These are phyloP conservation scores for Fusarium dimerum DNA, from an alignment of 2,329 filamentous ascomycete species.

Conservation along the genomic window DNA sequence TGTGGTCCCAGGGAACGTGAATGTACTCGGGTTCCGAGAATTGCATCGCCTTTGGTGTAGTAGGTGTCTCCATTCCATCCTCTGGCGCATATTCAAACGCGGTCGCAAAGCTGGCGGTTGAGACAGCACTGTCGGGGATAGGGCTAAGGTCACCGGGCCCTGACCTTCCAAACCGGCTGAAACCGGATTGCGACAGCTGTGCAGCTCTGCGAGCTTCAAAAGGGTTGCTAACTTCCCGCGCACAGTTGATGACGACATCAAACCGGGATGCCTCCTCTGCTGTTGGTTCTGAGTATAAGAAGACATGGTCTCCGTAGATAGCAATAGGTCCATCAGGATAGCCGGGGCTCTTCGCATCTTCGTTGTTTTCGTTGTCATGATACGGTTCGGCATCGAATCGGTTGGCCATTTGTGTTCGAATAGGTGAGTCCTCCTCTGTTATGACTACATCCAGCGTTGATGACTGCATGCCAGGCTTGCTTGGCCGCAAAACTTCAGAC, in stretches of 20 bases:
- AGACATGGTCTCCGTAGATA: constrained; percentile 78
- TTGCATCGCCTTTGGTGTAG: constrained; percentile 53
- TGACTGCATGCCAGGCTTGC: constrained; percentile 42
- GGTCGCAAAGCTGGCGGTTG: constrained; percentile 59
- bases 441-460: constrained; percentile 45
- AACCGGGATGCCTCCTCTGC: constrained; percentile 75
- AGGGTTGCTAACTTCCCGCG: constrained; percentile 78
- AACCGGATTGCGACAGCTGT: constrained; percentile 32
- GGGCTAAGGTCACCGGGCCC: constrained; percentile 43
- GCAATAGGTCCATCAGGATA: constrained; percentile 82
- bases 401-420: constrained; percentile 63
- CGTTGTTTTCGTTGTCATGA: constrained; percentile 69
- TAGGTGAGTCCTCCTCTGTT: constrained; percentile 58
- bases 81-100: constrained; percentile 58
- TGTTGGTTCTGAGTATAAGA: constrained; percentile 77
- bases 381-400: constrained; percentile 57
- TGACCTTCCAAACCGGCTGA: constrained; percentile 31
- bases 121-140: constrained; percentile 56
- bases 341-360: constrained; percentile 78
- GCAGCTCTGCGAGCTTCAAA: constrained; percentile 48
- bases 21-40: constrained; percentile 74
- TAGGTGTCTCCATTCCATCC: constrained; percentile 49
- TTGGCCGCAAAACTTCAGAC: constrained; percentile 58
- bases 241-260: constrained; percentile 83
- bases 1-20: constrained; percentile 86